phyloP scores from a whole-genome alignment of 169 alveolate species.

The Plasmodium reichenowi region DNA sequence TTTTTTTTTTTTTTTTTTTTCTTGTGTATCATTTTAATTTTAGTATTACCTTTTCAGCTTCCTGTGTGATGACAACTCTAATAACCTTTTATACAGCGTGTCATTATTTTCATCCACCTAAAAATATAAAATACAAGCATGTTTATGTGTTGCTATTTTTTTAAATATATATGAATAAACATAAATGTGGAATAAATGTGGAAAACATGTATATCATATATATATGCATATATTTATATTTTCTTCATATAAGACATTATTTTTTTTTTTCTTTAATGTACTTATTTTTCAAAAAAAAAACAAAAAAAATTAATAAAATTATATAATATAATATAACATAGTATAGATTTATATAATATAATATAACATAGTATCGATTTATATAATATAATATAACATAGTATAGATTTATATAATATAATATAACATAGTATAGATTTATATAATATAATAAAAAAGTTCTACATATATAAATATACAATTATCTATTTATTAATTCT shows the following conservation, averaged over 20 bases:
- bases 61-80: constrained; percentile 21
- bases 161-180: not conserved
- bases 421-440: not conserved
- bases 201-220: not conserved
- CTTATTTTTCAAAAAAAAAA: too few species aligned
- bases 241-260: too few species aligned
- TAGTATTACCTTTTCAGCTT: constrained; percentile 52
- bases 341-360: too few species aligned
- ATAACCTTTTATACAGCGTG: constrained; percentile 23
- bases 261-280: too few species aligned
- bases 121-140: not conserved
- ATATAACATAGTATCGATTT: not conserved
- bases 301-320: too few species aligned
- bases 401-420: not conserved
- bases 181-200: not conserved
- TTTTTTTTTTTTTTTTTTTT: too few species aligned
- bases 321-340: too few species aligned
- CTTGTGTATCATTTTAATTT: too few species aligned
- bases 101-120: constrained; percentile 71
- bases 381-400: not conserved
- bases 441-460: not conserved
- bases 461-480: not conserved
- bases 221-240: too few species aligned
- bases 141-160: not conserved
- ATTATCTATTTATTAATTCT: too few species aligned